Conservation (phyloP, 2,329 filamentous ascomycete genomes). For the Intubia oerlemansii region DNA sequence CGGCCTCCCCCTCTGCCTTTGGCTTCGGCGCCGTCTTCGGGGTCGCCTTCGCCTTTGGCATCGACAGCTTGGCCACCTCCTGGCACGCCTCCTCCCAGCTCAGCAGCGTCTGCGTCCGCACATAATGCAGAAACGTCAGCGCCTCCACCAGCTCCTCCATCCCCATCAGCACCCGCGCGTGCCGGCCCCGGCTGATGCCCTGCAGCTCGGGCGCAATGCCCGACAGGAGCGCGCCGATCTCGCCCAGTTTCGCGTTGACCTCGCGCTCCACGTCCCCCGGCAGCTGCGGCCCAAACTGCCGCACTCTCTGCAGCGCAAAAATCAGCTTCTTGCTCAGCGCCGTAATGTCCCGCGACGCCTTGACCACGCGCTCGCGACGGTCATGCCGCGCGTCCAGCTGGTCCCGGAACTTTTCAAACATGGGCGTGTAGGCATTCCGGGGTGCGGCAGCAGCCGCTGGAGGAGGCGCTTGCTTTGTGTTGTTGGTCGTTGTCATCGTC, state of each 20-base stretch:
- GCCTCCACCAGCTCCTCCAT: slow-evolving; percentile 93
- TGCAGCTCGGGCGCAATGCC: slow-evolving; percentile 52
- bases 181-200: slow-evolving; percentile 64
- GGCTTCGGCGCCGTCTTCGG: background rate
- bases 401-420: slow-evolving; percentile 71
- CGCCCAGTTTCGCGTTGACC: slow-evolving; percentile 43
- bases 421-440: slow-evolving; percentile 34
- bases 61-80: slow-evolving; percentile 16
- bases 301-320: slow-evolving; percentile 62
- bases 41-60: slow-evolving; percentile 11
- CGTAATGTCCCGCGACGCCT: slow-evolving; percentile 80
- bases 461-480: too few species aligned
- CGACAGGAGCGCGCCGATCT: slow-evolving; percentile 48
- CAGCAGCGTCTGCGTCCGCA: slow-evolving; percentile 56
- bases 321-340: slow-evolving; percentile 94
- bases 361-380: slow-evolving; percentile 72
- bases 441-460: too few species aligned
- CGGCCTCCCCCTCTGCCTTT: slow-evolving; percentile 1
- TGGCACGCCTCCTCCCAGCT: slow-evolving; percentile 36
- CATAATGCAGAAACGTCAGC: slow-evolving; percentile 71
- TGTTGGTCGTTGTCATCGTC: too few species aligned
- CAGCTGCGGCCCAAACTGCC: slow-evolving; percentile 37
- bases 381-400: slow-evolving; percentile 93
- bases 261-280: slow-evolving; percentile 50
- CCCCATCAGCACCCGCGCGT: slow-evolving; percentile 58